Evolutionary conservation across 164 flowering plant species (phyloP).

Genomic region (Aristolochia californica): DNA sequence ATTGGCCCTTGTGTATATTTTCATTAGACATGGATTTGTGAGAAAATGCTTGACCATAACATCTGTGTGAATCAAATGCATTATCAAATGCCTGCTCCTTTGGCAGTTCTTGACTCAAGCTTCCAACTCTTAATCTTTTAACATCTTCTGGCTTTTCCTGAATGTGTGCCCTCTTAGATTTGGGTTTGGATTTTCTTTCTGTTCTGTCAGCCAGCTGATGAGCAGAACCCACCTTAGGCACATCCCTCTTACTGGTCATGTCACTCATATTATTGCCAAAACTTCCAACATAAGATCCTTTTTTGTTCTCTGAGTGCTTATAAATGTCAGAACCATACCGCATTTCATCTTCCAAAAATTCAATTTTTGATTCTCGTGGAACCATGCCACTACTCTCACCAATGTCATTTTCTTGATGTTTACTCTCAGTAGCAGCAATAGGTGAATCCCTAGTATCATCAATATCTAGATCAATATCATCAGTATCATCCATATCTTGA

Average conservation of each 20-base stretch:
- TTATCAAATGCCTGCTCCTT: too few relatives aligned
- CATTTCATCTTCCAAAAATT: slow-evolving; percentile 20
- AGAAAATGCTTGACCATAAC: slow-evolving; percentile 14
- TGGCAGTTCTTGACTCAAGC: slow-evolving; percentile 17
- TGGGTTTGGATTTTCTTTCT: slow-evolving; percentile 27
- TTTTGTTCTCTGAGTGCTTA: slow-evolving; percentile 25
- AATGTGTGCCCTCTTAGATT: slow-evolving; percentile 41
- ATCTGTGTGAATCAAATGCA: slow-evolving; percentile 21
- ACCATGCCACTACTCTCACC: slow-evolving; percentile 14
- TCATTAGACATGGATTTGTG: slow-evolving; percentile 19
- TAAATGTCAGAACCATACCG: slow-evolving; percentile 20
- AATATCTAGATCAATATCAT: slow-evolving; percentile 18
- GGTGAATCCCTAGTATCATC: slow-evolving; percentile 30
- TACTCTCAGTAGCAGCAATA: slow-evolving; percentile 13
- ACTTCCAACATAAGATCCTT: slow-evolving; percentile 13
- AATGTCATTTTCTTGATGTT: slow-evolving; percentile 23
- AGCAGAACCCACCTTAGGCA: slow-evolving; percentile 14
- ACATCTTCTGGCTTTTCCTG: slow-evolving; percentile 31
- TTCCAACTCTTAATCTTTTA: slow-evolving; percentile 40
- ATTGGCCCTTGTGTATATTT: background rate
- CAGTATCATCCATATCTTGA: background rate
- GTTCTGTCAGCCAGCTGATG: slow-evolving; percentile 30
- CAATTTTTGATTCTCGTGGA: slow-evolving; percentile 18
- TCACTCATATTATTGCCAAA: slow-evolving; percentile 21
- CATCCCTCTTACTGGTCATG: slow-evolving; percentile 1